Conservation (phyloP, 148 eudicot genomes). For the Amaranthus hypochondriacus region DNA sequence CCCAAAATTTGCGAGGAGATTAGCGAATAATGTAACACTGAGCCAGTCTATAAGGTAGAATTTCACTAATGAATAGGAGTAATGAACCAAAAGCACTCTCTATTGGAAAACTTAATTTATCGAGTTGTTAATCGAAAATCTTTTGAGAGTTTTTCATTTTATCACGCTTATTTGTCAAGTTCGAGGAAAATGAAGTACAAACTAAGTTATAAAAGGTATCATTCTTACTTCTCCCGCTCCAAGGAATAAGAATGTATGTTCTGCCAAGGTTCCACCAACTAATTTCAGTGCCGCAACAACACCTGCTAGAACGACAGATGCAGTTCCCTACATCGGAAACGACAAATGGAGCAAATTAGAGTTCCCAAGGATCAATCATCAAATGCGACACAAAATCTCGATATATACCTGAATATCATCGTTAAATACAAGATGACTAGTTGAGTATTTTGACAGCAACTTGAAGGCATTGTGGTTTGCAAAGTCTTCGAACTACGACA, state of each 20-base stretch:
- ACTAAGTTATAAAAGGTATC: not conserved
- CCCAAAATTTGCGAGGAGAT: too few relatives aligned
- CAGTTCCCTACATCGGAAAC: conserved; percentile 64
- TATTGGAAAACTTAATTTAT: too few relatives aligned
- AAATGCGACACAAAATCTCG: not conserved
- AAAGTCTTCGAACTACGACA: conserved; percentile 80
- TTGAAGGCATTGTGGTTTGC: conserved; percentile 98
- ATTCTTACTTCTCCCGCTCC: conserved; percentile 91
- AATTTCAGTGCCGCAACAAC: conserved; percentile 75
- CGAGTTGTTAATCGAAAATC: too few relatives aligned
- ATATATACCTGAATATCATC: conserved; percentile 87
- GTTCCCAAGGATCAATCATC: not conserved
- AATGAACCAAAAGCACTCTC: too few relatives aligned
- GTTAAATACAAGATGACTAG: conserved; percentile 83
- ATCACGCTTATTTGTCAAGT: not conserved
- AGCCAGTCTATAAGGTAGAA: too few relatives aligned
- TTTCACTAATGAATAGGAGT: too few relatives aligned
- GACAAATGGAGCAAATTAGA: conserved; percentile 9
- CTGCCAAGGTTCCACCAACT: conserved; percentile 75
- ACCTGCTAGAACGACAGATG: conserved; percentile 86
- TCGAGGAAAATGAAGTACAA: conserved; percentile 5
- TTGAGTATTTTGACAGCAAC: conserved; percentile 69
- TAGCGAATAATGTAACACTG: not conserved
- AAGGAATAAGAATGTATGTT: conserved; percentile 78
- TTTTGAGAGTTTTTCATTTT: not conserved